Percentiles rank a stretch among this genome's conserved stretches.
Conservation (phyloP, 2,329 filamentous ascomycete genomes). For the Lizonia empirigonia region DNA sequence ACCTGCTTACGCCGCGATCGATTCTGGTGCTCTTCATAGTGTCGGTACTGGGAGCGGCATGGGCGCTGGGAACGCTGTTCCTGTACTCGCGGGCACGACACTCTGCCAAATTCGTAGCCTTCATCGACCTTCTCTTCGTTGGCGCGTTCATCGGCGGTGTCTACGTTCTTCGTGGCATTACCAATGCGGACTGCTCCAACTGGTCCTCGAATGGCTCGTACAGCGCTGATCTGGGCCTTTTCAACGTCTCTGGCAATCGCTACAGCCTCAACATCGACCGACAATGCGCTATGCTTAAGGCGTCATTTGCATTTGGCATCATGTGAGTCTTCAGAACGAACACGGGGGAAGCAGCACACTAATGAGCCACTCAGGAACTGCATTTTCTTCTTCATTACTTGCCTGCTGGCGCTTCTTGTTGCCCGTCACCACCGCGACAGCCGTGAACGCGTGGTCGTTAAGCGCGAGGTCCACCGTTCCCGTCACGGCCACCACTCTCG, state of each 20-base stretch:
- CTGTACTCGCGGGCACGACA: conserved; percentile 64
- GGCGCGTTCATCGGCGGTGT: conserved; percentile 68
- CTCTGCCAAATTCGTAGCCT: conserved; percentile 64
- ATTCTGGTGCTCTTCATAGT: conserved; percentile 70
- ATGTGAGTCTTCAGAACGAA: conserved; percentile 63
- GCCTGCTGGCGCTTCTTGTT: conserved; percentile 66
- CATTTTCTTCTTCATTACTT: conserved; percentile 47
- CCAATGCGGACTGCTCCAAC: conserved; percentile 69
- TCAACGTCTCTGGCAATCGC: conserved; percentile 59
- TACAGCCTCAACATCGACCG: conserved; percentile 67
- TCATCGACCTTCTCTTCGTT: conserved; percentile 66
- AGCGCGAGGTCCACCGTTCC: conserved; percentile 57
- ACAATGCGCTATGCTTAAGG: conserved; percentile 90
- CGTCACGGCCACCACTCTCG: conserved; percentile 51
- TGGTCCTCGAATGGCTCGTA: conserved; percentile 61
- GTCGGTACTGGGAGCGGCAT: conserved; percentile 64
- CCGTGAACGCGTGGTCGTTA: conserved; percentile 58
- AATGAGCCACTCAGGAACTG: conserved; percentile 42
- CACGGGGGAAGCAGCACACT: conserved; percentile 5
- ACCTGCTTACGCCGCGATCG: conserved; percentile 63
- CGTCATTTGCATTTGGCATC: conserved; percentile 85
- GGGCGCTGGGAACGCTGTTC: conserved; percentile 65
- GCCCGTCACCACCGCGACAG: conserved; percentile 51
- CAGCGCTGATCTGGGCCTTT: conserved; percentile 63
- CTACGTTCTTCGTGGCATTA: conserved; percentile 63